phyloP scores from a whole-genome alignment of 345 rosid species.

The Carallia pectinifolia region DNA sequence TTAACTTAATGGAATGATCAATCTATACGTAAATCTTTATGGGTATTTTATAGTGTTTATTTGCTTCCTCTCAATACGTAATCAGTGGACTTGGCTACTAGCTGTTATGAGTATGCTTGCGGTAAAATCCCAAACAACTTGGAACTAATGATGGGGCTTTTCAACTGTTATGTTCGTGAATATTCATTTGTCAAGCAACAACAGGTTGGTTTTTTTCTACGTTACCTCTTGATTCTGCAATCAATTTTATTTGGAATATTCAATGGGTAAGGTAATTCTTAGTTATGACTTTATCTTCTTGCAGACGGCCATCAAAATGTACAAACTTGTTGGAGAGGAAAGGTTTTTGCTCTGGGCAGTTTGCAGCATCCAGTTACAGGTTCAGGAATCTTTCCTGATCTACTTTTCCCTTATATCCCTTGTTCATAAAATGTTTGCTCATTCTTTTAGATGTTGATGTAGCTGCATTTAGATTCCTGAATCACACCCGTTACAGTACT shows the following conservation, averaged over 20 bases:
- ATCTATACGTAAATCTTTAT: background rate
- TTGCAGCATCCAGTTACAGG: conserved; percentile 98
- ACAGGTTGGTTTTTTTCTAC: conserved; percentile 56
- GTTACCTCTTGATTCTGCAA: background rate
- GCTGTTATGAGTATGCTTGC: conserved; percentile 86
- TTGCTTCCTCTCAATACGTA: background rate
- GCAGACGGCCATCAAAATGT: conserved; percentile 98
- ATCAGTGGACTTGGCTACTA: conserved; percentile 92
- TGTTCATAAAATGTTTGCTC: background rate
- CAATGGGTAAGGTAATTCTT: background rate
- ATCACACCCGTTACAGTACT: too few relatives aligned
- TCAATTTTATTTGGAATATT: background rate
- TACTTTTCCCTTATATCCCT: background rate
- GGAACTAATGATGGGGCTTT: conserved; percentile 95
- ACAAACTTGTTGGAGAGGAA: conserved; percentile 89
- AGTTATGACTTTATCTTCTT: conserved; percentile 26
- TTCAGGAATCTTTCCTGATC: conserved; percentile 16
- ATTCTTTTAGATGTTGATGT: background rate
- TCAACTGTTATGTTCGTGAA: conserved; percentile 92
- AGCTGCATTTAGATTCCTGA: too few relatives aligned
- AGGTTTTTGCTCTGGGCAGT: conserved; percentile 97
- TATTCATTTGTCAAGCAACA: conserved; percentile 96
- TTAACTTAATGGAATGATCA: conserved; percentile 1
- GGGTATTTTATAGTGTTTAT: background rate
- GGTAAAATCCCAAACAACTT: conserved; percentile 70